Evolutionary conservation across 1,139 yeast species (phyloP).

Genomic region (Debaryomyces robertsiae): DNA sequence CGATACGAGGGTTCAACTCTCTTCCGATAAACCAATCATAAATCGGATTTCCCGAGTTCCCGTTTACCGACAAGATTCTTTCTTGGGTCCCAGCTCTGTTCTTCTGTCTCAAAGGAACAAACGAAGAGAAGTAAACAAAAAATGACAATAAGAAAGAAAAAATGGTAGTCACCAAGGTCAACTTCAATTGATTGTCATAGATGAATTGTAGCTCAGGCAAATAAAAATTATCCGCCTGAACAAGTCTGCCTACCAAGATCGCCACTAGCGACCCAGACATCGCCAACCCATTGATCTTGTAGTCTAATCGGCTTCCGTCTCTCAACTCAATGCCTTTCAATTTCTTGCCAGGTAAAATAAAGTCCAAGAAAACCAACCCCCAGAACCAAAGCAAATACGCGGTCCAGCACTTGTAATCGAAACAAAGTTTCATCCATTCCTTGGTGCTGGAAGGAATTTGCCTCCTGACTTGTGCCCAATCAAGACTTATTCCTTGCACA

Average conservation of each 20-base stretch:
- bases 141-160: constrained; percentile 66
- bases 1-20: constrained; percentile 89
- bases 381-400: constrained; percentile 79
- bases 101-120: constrained; percentile 51
- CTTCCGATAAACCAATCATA: constrained; percentile 98
- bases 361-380: constrained; percentile 62
- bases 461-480: constrained; percentile 33
- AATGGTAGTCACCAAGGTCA: constrained; percentile 62
- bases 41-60: constrained; percentile 73
- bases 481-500: constrained; percentile 48
- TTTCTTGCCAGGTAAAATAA: constrained; percentile 69
- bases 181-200: constrained; percentile 65
- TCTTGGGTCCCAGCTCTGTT: constrained; percentile 63
- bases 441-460: constrained; percentile 30
- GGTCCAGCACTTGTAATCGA: constrained; percentile 54
- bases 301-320: constrained; percentile 69
- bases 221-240: constrained; percentile 46
- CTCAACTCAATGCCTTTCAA: constrained; percentile 71
- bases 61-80: constrained; percentile 79
- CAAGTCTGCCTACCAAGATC: constrained; percentile 53
- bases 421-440: constrained; percentile 30
- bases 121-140: constrained; percentile 69
- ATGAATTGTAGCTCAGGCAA: constrained; percentile 81
- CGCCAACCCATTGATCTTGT: constrained; percentile 80
- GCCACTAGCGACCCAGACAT: constrained; percentile 52